Evolutionary conservation across 2,329 filamentous ascomycete species (phyloP).

Genomic region (Penicillium polonicum): DNA sequence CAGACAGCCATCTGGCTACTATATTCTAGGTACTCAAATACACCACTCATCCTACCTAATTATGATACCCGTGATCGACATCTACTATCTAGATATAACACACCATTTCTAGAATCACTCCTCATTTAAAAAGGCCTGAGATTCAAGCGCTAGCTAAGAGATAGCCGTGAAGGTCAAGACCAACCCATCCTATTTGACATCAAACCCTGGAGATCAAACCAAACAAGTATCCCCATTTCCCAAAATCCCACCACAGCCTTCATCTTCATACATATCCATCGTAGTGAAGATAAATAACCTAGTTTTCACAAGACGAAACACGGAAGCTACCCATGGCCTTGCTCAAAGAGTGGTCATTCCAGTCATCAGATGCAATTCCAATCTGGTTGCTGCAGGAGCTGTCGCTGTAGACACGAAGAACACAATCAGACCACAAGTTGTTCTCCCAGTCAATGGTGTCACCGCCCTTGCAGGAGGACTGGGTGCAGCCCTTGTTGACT

Average conservation of each 20-base stretch:
- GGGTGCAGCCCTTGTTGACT: constrained; percentile 5
- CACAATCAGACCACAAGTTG: constrained; percentile 4
- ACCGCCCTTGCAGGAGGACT: constrained; percentile 2
- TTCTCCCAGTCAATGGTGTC: constrained; percentile 9
- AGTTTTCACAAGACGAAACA: background rate
- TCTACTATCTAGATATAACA: background rate
- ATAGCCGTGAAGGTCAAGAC: background rate
- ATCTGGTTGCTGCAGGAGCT: constrained; percentile 7
- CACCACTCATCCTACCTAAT: background rate
- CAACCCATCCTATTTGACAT: background rate
- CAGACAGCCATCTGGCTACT: no score
- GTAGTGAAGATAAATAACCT: background rate
- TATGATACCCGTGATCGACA: background rate
- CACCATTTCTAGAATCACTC: background rate
- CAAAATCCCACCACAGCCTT: background rate
- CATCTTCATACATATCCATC: background rate
- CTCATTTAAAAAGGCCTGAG: background rate
- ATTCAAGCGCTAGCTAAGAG: background rate
- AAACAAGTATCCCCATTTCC: background rate
- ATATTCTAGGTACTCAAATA: background rate
- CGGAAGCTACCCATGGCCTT: constrained; percentile 6
- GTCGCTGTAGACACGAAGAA: constrained; percentile 12
- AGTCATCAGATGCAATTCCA: constrained; percentile 11
- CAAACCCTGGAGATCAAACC: background rate
- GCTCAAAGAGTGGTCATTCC: constrained; percentile 8